phyloP scores from a whole-genome alignment of 1,139 yeast genomes.

The Cylindricascospora bacillispora region DNA sequence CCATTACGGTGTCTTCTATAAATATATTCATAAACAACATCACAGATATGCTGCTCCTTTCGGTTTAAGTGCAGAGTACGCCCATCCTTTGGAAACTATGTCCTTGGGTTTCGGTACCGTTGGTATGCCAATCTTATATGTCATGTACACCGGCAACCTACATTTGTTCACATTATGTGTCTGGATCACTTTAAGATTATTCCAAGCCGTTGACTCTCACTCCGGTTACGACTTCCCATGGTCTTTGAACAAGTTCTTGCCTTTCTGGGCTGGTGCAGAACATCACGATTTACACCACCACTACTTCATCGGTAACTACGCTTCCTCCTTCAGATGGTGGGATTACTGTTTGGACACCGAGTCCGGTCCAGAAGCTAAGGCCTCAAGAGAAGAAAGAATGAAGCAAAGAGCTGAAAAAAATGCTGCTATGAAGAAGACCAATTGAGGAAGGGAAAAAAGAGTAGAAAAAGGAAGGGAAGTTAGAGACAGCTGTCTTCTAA shows the following conservation, averaged over 20 bases:
- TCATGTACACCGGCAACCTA: conserved; percentile 49
- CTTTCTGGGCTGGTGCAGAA: conserved; percentile 98
- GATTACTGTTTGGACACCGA: conserved; percentile 75
- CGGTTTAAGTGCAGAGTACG: conserved; percentile 93
- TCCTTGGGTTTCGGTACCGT: conserved; percentile 88
- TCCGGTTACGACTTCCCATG: conserved; percentile 97
- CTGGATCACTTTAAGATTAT: conserved; percentile 81
- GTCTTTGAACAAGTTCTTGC: conserved; percentile 81
- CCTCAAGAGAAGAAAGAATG: conserved; percentile 46
- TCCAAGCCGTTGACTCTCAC: conserved; percentile 93
- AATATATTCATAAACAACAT: conserved; percentile 88
- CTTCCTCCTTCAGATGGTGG: conserved; percentile 92
- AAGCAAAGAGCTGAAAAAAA: conserved; percentile 36
- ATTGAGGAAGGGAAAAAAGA: no score
- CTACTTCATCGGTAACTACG: conserved; percentile 82
- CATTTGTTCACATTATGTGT: conserved; percentile 74
- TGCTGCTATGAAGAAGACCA: conserved; percentile 24
- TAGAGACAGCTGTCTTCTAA: no score
- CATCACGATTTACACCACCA: conserved; percentile 97
- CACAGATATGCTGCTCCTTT: conserved; percentile 96
- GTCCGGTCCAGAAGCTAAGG: conserved; percentile 58
- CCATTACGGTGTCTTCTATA: conserved; percentile 78
- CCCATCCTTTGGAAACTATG: conserved; percentile 89
- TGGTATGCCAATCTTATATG: conserved; percentile 72
- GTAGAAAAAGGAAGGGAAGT: no score